Evolutionary conservation across 495 filamentous ascomycete genomes (phyloP).

Genomic region (Aspergillus nanangensis): DNA sequence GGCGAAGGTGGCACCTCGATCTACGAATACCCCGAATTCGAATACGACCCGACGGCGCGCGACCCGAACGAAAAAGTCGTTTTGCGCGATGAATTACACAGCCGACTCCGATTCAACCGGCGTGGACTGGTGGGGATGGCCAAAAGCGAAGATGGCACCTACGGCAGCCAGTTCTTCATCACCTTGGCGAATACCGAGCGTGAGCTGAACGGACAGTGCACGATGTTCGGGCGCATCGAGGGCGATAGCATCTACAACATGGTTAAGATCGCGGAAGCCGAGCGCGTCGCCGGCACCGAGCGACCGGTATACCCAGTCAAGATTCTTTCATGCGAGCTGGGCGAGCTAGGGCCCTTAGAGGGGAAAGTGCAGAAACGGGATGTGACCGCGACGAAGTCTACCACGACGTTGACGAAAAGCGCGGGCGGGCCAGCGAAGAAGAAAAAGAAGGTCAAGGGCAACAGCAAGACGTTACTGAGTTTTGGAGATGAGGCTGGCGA

Average conservation of each 20-base stretch:
- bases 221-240: constrained; percentile 86
- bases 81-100: constrained; percentile 88
- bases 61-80: constrained; percentile 55
- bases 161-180: constrained; percentile 96
- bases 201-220: constrained; percentile 86
- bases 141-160: constrained; percentile 64
- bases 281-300: constrained; percentile 75
- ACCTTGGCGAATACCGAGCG: constrained; percentile 75
- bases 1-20: constrained; percentile 89
- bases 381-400: constrained; percentile 26
- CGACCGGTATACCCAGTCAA: constrained; percentile 82
- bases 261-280: constrained; percentile 84
- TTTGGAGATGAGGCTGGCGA: constrained; percentile 89
- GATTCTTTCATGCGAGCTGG: constrained; percentile 72
- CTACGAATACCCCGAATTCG: constrained; percentile 79
- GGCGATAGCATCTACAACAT: constrained; percentile 96
- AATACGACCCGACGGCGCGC: constrained; percentile 60
- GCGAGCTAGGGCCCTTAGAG: constrained; percentile 77
- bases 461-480: constrained; percentile 76
- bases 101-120: constrained; percentile 85
- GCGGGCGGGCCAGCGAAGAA: constrained; percentile 48
- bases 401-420: constrained; percentile 22
- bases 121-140: constrained; percentile 90
- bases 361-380: constrained; percentile 78
- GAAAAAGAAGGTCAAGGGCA: constrained; percentile 74